Evolutionary conservation across 352 stramenopile genomes (phyloP).

Genomic region (Phytophthora pluvialis): DNA sequence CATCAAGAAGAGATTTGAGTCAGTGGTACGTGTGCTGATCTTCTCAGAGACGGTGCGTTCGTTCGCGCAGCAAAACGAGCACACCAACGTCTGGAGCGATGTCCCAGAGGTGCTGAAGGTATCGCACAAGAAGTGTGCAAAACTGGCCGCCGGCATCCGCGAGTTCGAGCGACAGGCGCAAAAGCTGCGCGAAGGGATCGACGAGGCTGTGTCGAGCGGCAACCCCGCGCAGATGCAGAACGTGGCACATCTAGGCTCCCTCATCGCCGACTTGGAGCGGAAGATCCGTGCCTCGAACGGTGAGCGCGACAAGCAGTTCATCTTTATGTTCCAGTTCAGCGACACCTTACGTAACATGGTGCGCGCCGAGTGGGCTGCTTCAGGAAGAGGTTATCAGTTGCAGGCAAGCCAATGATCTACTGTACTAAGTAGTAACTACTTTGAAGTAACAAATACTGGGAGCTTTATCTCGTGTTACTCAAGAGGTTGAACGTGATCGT

Average conservation of each 20-base stretch:
- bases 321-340: slow-evolving; percentile 75
- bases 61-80: slow-evolving; percentile 41
- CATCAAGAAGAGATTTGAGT: slow-evolving; percentile 44
- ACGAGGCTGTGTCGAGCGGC: slow-evolving; percentile 52
- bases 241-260: slow-evolving; percentile 43
- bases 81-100: slow-evolving; percentile 44
- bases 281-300: slow-evolving; percentile 36
- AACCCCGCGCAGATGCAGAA: slow-evolving; percentile 52
- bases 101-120: slow-evolving; percentile 51
- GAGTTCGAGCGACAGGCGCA: slow-evolving; percentile 41
- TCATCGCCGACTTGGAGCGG: slow-evolving; percentile 44
- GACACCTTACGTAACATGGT: slow-evolving; percentile 44
- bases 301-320: slow-evolving; percentile 64
- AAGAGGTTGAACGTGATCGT: too few relatives aligned
- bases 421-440: too few relatives aligned
- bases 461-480: slow-evolving; percentile 48
- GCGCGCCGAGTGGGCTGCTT: slow-evolving; percentile 33
- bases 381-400: slow-evolving; percentile 20
- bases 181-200: slow-evolving; percentile 45
- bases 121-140: slow-evolving; percentile 55
- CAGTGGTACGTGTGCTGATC: slow-evolving; percentile 58
- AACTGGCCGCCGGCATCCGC: slow-evolving; percentile 40
- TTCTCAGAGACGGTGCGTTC: slow-evolving; percentile 56
- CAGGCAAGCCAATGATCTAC: slow-evolving; percentile 15
- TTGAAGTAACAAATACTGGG: neutral